Base-by-base conservation (phyloP, 768 basidiomycete species). In the Leucocoprinus birnbaumii region DNA sequence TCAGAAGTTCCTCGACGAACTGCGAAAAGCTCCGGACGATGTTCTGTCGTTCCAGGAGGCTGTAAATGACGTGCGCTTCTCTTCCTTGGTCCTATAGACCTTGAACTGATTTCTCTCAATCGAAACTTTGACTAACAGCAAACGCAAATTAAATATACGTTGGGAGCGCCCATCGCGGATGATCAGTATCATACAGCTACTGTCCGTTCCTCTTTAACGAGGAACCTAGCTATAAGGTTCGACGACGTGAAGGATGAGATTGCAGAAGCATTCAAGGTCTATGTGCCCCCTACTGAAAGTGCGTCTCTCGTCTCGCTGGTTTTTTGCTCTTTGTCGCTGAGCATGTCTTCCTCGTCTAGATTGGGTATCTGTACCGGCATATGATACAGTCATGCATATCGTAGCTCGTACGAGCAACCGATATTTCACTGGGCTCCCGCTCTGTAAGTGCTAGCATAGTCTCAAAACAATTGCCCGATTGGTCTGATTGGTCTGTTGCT, bases 181-280 rank as follows among this genome's bases (percentile, higher is more conserved):
- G 68, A 72, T 38, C 65, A 61, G 3, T 73, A 70, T 48, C 73
- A 75, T 37, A 50, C 69, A 11, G 52, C 62, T 2, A 63, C 70
- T 3, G 64, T 75, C 31, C 68, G 65, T 2, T 62, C 65, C 0
- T 61, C 64, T 8, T 59, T 76, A 26, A 74, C 73, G 3, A 65
- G 77, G 11, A 75, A 73, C 48, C 64, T 81, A 6, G 70, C 64
- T 0, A 56, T 50, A 3, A 57, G 75, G 3, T 75, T 74, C 54
- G 66, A 72, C 1, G 69, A 72, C 18, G 60, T 85, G 14, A 68
- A 69, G 10, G 73, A 79, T n/a, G 84, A 85, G 55, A 64, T 80
- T 19, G 27, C 60, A 2, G 50, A 62, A 0, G 67, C 80, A 0
- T 76, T 81, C 48, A 60, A 63, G 2, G 76, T 76, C 1, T 58